Percentiles rank a stretch among this genome's conserved stretches.
These are phyloP conservation scores for Plantago ovata DNA, from an alignment of 257 asterid genomes.

Conservation along the genomic window DNA sequence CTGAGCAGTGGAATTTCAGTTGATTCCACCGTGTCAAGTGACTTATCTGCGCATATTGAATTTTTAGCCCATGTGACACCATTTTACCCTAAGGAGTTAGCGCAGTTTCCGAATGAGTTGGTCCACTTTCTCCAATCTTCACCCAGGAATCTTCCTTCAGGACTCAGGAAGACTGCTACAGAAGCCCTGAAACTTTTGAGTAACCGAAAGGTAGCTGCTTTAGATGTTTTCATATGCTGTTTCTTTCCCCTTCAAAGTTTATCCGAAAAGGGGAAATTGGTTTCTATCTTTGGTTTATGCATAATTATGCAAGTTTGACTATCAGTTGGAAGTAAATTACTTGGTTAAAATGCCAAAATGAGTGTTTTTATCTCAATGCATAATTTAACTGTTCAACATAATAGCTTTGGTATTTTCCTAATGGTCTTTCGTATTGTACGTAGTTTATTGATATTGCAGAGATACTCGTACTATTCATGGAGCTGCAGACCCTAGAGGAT, in stretches of 20 bases:
- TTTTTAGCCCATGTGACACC: conserved; percentile 82
- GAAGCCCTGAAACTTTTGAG: conserved; percentile 73
- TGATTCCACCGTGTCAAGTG: conserved; percentile 65
- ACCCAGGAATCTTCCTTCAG: conserved; percentile 58
- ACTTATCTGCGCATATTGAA: conserved; percentile 66
- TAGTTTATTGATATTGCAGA: conserved; percentile 59
- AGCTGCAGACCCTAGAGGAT: conserved; percentile 84
- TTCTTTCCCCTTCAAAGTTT: too few species aligned
- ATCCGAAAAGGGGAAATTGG: too few species aligned
- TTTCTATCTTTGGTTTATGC: too few species aligned
- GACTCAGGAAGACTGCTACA: conserved; percentile 58
- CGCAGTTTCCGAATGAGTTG: conserved; percentile 55
- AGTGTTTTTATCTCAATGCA: too few species aligned
- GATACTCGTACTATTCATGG: conserved; percentile 79
- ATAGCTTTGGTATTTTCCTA: too few species aligned
- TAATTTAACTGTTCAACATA: too few species aligned
- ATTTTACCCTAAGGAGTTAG: conserved; percentile 48
- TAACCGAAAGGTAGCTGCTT: conserved; percentile 55
- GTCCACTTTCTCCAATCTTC: conserved; percentile 58
- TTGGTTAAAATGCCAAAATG: too few species aligned
- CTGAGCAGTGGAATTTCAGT: conserved; percentile 51
- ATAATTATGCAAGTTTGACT: too few species aligned
- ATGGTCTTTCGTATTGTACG: too few species aligned
- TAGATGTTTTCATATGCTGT: not conserved
- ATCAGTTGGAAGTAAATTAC: too few species aligned